Conservation (phyloP, 2,329 filamentous ascomycete species). For the Dactylellina sp. region DNA sequence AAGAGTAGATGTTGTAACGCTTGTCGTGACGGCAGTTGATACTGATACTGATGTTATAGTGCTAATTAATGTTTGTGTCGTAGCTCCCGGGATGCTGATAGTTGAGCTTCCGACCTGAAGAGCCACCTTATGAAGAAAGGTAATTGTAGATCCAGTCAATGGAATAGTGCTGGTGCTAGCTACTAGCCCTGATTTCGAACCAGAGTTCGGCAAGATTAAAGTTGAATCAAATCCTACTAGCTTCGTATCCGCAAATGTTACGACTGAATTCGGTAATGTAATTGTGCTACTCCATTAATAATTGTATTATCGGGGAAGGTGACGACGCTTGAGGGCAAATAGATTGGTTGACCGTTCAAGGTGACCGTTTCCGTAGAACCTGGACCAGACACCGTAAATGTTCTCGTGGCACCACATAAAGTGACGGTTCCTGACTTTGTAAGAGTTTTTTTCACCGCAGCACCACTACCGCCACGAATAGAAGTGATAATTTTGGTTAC, state of each 20-base stretch:
- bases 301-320: constrained; percentile 7
- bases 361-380: neutral
- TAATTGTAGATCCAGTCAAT: constrained; percentile 1
- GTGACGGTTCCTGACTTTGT: constrained; percentile 3
- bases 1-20: neutral
- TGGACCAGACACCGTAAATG: neutral
- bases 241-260: constrained; percentile 1
- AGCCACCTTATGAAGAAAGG: neutral
- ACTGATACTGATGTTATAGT: neutral
- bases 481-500: neutral
- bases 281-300: neutral
- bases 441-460: neutral
- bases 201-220: neutral
- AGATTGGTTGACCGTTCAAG: neutral
- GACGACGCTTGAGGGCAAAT: neutral
- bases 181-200: neutral
- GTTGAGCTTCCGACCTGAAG: neutral
- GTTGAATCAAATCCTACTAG: constrained; percentile 6
- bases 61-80: neutral
- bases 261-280: neutral
- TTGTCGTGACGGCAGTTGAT: neutral
- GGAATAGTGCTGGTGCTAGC: neutral
- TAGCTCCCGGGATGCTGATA: neutral
- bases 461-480: neutral
- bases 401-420: neutral